Conservation (phyloP, 1,284 basidiomycete species). For the Laetiporus sulphureus region DNA sequence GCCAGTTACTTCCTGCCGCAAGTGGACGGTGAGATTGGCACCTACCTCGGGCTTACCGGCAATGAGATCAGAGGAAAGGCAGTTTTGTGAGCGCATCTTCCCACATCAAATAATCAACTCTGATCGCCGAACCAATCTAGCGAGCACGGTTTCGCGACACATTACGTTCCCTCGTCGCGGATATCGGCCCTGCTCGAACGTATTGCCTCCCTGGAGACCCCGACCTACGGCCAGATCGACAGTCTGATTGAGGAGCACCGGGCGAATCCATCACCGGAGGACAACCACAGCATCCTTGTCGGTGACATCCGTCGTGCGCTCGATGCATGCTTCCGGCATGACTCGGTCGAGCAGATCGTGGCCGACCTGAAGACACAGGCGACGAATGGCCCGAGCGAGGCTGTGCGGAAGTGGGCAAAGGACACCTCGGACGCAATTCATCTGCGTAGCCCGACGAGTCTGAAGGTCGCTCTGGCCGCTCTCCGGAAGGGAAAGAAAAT, state of each 20-base stretch:
- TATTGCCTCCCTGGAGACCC: constrained; percentile 53
- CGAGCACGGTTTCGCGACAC: constrained; percentile 87
- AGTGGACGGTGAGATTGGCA: constrained; percentile 88
- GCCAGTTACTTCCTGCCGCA: constrained; percentile 86
- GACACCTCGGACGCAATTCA: constrained; percentile 59
- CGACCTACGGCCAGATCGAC: constrained; percentile 43
- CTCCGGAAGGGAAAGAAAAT: constrained; percentile 64
- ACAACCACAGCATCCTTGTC: constrained; percentile 48
- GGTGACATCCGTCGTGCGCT: constrained; percentile 68
- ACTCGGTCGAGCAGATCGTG: constrained; percentile 68
- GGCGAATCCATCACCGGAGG: constrained; percentile 50
- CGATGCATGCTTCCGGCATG: constrained; percentile 71
- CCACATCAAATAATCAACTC: constrained; percentile 1
- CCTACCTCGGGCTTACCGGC: constrained; percentile 90
- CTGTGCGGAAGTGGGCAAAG: constrained; percentile 67
- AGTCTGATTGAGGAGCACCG: constrained; percentile 64
- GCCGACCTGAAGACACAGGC: constrained; percentile 45
- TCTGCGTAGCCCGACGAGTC: constrained; percentile 81
- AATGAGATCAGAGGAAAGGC: constrained; percentile 68
- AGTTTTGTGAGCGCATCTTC: constrained; percentile 61
- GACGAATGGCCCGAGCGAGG: constrained; percentile 33
- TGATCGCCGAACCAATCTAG: constrained; percentile 32
- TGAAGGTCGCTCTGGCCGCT: constrained; percentile 79
- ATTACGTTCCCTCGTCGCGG: constrained; percentile 76
- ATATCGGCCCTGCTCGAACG: constrained; percentile 63